Percentiles rank a stretch among this genome's conserved stretches.
Conservation (phyloP, 768 basidiomycete genomes). For the Lentinula edodes region DNA sequence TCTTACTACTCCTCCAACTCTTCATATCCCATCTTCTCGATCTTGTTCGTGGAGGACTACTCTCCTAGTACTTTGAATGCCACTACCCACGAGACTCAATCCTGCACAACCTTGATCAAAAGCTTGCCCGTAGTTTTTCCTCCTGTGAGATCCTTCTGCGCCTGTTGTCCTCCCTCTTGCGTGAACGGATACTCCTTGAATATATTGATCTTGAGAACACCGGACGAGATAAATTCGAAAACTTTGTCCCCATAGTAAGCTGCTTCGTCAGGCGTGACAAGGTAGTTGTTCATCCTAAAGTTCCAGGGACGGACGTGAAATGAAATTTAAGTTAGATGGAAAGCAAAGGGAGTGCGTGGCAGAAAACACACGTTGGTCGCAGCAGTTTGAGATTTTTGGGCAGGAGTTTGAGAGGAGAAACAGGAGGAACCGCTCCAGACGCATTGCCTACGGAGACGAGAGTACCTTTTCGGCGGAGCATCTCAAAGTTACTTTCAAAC, state of each 20-base stretch:
- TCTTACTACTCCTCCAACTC: too few species aligned
- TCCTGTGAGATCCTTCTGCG: slow-evolving; percentile 71
- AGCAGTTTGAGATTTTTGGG: slow-evolving; percentile 79
- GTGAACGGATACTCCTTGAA: slow-evolving; percentile 82
- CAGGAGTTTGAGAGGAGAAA: slow-evolving; percentile 65
- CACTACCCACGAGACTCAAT: neutral
- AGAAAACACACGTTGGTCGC: slow-evolving; percentile 55
- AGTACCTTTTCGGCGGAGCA: slow-evolving; percentile 83
- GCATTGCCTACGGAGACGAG: slow-evolving; percentile 91
- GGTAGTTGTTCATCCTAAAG: slow-evolving; percentile 63
- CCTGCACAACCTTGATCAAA: slow-evolving; percentile 59
- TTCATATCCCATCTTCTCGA: too few species aligned
- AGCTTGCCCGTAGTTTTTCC: slow-evolving; percentile 86
- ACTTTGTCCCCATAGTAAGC: slow-evolving; percentile 59
- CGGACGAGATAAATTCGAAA: slow-evolving; percentile 54
- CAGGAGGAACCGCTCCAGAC: slow-evolving; percentile 75
- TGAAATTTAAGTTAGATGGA: neutral
- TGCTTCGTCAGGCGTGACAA: slow-evolving; percentile 69
- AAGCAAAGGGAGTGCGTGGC: slow-evolving; percentile 16
- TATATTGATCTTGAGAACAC: slow-evolving; percentile 59
- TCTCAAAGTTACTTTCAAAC: slow-evolving; percentile 74
- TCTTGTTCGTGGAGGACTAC: neutral
- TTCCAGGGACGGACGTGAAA: neutral
- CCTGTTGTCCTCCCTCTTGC: slow-evolving; percentile 66
- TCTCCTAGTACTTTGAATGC: neutral